These are phyloP conservation scores for Cyclostephanos tholiformis DNA, from an alignment of 108 stramenopile species.

Conservation along the genomic window DNA sequence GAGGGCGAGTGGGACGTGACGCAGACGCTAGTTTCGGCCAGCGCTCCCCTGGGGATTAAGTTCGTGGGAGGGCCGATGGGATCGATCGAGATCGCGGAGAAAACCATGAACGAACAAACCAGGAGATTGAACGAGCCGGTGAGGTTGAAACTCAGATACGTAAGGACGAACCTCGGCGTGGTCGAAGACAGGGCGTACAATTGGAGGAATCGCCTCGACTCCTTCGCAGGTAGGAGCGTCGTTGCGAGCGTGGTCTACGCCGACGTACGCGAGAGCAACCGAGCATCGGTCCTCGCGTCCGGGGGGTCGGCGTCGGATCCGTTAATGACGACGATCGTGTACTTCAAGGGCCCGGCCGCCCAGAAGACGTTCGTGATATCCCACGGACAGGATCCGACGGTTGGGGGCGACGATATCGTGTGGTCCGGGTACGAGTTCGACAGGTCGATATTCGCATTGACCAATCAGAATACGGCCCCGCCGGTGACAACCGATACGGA, in stretches of 20 bases:
- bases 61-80: conserved; percentile 80
- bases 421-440: conserved; percentile 74
- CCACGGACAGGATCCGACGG: conserved; percentile 49
- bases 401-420: conserved; percentile 28
- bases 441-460: conserved; percentile 83
- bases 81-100: conserved; percentile 56
- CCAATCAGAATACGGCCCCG: conserved; percentile 82
- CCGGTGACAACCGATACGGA: conserved; percentile 85
- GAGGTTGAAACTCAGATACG: conserved; percentile 42
- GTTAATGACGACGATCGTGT: conserved; percentile 69
- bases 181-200: conserved; percentile 81
- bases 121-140: conserved; percentile 51
- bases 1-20: conserved; percentile 78
- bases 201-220: conserved; percentile 59
- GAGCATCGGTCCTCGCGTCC: conserved; percentile 58
- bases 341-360: conserved; percentile 84
- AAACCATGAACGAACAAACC: conserved; percentile 59
- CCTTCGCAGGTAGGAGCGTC: conserved; percentile 73
- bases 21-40: conserved; percentile 64
- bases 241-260: conserved; percentile 82
- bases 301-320: conserved; percentile 76
- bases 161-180: conserved; percentile 66
- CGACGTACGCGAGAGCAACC: conserved; percentile 73
- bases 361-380: conserved; percentile 78
- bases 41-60: conserved; percentile 71